phyloP scores from a whole-genome alignment of 768 basidiomycete species.

The Xerocomellus intermedius region DNA sequence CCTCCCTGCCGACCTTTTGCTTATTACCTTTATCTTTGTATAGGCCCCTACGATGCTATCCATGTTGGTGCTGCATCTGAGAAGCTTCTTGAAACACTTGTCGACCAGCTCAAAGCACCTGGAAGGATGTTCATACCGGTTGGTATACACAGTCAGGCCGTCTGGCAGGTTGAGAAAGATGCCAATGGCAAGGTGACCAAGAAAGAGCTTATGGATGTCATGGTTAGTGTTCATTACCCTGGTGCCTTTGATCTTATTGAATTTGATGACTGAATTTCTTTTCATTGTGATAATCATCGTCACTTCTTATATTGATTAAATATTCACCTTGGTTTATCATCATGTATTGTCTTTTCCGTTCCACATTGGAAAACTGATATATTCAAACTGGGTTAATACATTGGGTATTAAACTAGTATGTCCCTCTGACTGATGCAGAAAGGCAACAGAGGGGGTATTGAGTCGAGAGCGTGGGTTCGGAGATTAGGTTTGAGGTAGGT shows the following conservation, averaged over 20 bases:
- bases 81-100: conserved; percentile 59
- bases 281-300: neutral
- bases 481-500: neutral
- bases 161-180: conserved; percentile 82
- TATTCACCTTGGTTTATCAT: neutral
- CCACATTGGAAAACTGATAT: neutral
- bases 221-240: conserved; percentile 44
- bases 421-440: conserved; percentile 66
- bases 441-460: conserved; percentile 36
- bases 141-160: conserved; percentile 56
- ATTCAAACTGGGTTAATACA: neutral
- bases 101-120: conserved; percentile 74
- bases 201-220: conserved; percentile 75
- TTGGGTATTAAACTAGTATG: conserved; percentile 45
- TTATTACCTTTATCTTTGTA: neutral
- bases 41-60: conserved; percentile 77
- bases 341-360: neutral
- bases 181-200: conserved; percentile 60
- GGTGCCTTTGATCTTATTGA: conserved; percentile 7
- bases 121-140: conserved; percentile 94
- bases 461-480: neutral
- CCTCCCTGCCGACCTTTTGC: too few relatives aligned
- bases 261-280: conserved; percentile 11
- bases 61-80: conserved; percentile 95
- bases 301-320: neutral